phyloP scores from a whole-genome alignment of 2,329 filamentous ascomycete genomes.

The Fusarium humuli region DNA sequence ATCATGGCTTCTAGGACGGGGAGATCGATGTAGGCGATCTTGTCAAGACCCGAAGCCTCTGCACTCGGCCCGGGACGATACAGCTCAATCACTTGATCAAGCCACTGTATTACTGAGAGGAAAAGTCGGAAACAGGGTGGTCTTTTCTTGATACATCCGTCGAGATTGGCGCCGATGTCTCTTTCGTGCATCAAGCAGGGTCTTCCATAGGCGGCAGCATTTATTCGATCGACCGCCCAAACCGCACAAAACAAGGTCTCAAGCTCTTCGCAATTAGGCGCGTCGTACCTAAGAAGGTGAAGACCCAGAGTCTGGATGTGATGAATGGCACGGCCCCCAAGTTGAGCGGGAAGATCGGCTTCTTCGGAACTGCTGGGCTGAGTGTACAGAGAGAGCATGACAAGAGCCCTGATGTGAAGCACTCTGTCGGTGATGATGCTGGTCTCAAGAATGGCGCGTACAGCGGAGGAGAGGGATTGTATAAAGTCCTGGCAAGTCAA shows the following conservation, averaged over 20 bases:
- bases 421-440: conserved; percentile 66
- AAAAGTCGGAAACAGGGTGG: conserved; percentile 68
- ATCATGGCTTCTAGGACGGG: conserved; percentile 69
- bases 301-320: conserved; percentile 67
- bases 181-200: conserved; percentile 70
- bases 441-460: conserved; percentile 63
- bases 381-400: conserved; percentile 69
- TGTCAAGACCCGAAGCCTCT: conserved; percentile 55
- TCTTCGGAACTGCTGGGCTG: conserved; percentile 66
- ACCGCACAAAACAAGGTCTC: conserved; percentile 67
- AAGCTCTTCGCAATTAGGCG: conserved; percentile 55
- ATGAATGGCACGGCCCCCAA: conserved; percentile 66
- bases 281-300: conserved; percentile 61
- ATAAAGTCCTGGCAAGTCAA: conserved; percentile 62
- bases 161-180: conserved; percentile 67
- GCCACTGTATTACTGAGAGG: conserved; percentile 63
- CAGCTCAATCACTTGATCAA: conserved; percentile 69
- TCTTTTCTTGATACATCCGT: conserved; percentile 63
- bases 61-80: conserved; percentile 66
- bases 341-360: conserved; percentile 64
- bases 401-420: conserved; percentile 65
- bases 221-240: conserved; percentile 71
- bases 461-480: conserved; percentile 59
- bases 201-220: conserved; percentile 69
- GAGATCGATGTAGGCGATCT: conserved; percentile 62